Conservation (phyloP, 768 basidiomycete species). For the Serendipita sp. region DNA sequence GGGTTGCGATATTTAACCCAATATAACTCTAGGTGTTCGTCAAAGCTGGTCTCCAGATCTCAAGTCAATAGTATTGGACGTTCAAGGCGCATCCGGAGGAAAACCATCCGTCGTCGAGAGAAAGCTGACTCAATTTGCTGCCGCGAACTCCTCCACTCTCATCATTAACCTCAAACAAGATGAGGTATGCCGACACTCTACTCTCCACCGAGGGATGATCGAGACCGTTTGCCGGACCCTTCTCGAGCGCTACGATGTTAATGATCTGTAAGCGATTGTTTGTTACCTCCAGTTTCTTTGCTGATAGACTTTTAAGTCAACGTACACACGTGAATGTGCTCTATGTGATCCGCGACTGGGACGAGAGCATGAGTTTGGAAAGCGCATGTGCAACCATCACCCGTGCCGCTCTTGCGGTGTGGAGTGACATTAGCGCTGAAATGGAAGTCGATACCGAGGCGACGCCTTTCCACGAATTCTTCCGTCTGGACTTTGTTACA, state of each 20-base stretch:
- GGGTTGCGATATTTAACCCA: neutral
- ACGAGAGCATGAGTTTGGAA: neutral
- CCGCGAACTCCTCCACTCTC: neutral
- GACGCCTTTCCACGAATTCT: neutral
- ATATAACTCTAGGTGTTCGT: neutral
- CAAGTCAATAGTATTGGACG: neutral
- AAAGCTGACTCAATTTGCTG: neutral
- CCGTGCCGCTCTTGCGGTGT: neutral
- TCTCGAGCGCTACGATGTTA: neutral
- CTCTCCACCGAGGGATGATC: neutral
- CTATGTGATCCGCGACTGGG: slow-evolving; percentile 4
- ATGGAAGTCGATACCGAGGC: neutral
- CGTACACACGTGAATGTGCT: neutral
- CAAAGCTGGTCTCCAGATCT: neutral
- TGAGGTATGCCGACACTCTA: neutral
- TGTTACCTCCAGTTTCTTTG: neutral
- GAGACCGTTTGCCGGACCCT: neutral
- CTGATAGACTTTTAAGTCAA: neutral
- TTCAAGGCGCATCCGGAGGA: neutral
- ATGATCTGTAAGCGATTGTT: neutral
- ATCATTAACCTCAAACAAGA: slow-evolving; percentile 1
- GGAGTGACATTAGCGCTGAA: neutral
- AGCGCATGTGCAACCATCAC: neutral
- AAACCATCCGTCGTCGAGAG: neutral
- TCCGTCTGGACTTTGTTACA: neutral